Base-by-base conservation (phyloP, 2,329 filamentous ascomycete genomes). In the Nemania sp. region DNA sequence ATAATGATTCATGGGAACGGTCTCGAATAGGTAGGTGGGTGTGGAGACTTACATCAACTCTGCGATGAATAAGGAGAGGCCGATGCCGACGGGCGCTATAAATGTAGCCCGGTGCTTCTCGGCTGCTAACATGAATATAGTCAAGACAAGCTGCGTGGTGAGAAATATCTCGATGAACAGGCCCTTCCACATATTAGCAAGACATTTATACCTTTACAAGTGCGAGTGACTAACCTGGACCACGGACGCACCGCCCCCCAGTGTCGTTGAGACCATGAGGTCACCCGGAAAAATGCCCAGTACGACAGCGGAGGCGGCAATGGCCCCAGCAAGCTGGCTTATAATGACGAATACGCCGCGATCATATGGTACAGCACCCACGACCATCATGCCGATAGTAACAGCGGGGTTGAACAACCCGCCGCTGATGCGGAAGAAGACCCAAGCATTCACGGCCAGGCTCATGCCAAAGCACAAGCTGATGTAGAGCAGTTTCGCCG, bases 41-140 rank as follows among this genome's bases (percentile, higher is more conserved):
- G n/a, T n/a, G n/a, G n/a, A n/a, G n/a, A 1, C 66, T 60, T 61
- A 69, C 67, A 69, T 73, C 49, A 66, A 64, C 56, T 66, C 52
- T 24, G 64, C 63, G 20, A 86, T 75, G 63, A 86, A 86, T 19
- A 87, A 73, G 0, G 82, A 72, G 3, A 86, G 66, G 0, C 84
- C 85, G 57, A 88, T 86, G 1, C 82, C 83, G 1, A 87, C 70
- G 0, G 84, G 84, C 0, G 83, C 83, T 3, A 86, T 72, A 64
- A 77, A 86, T 0, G 83, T 86, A 1, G 77, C 79, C 54, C 80
- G 80, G 65, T 86, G 82, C 65, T 86, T 86, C 60, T 85, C 81
- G 5, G 77, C 78, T 0, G 81, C 82, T 30, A 85, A 70, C 81
- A 85, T 84, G 64, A 80, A 76, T 46, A 82, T 77, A 3, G 80